Conservation (phyloP, 2,329 filamentous ascomycete genomes). For the Hypoxylon sp. region DNA sequence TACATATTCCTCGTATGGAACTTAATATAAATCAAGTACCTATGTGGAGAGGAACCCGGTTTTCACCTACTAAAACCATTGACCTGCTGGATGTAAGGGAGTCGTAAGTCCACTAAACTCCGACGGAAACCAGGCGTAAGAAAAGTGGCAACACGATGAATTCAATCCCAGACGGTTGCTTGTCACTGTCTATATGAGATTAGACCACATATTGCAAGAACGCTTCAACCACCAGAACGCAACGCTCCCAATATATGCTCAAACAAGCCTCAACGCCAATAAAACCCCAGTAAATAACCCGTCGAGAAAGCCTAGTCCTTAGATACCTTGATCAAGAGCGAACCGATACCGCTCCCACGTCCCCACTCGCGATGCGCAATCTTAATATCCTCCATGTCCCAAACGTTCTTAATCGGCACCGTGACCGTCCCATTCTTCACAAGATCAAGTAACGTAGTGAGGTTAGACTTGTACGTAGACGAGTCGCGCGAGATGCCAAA, state of each 20-base stretch:
- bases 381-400: constrained; percentile 52
- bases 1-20: too few species aligned
- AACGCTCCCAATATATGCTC: neutral
- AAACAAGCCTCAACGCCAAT: neutral
- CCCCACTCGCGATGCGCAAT: constrained; percentile 51
- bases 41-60: too few species aligned
- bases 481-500: constrained; percentile 50
- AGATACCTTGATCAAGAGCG: constrained; percentile 46
- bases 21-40: too few species aligned
- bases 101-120: too few species aligned
- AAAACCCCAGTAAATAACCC: neutral
- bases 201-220: too few species aligned
- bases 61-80: too few species aligned
- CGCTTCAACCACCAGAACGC: too few species aligned
- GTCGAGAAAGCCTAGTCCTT: constrained; percentile 7
- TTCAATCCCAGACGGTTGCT: too few species aligned
- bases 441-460: constrained; percentile 46
- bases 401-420: constrained; percentile 51
- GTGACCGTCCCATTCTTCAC: constrained; percentile 45
- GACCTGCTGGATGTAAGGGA: too few species aligned
- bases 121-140: too few species aligned
- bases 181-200: neutral
- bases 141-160: too few species aligned
- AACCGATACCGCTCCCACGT: constrained; percentile 48
- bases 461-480: constrained; percentile 45